Percentiles rank a stretch among this genome's conserved stretches.
Conservation (phyloP, 768 basidiomycete genomes). For the Rhodosporidiobolus odoratus region DNA sequence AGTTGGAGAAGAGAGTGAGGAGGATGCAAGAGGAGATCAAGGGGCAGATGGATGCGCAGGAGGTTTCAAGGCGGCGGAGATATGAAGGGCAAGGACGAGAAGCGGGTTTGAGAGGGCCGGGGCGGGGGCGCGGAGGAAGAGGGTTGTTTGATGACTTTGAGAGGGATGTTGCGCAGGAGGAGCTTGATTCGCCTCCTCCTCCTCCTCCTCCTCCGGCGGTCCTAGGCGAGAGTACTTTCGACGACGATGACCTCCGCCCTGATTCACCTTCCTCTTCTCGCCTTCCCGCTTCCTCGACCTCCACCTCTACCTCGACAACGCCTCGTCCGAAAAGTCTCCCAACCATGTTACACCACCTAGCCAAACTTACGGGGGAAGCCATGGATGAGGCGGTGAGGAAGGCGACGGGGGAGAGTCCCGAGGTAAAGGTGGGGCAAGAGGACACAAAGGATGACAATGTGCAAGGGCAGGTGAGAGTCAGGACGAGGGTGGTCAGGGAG, state of each 20-base stretch:
- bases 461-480: not conserved
- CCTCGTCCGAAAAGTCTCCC: not conserved
- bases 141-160: too few relatives aligned
- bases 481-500: not conserved
- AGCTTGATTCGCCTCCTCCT: not conserved
- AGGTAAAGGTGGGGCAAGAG: not conserved
- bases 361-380: not conserved
- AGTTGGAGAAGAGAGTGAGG: not conserved
- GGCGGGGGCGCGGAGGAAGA: not conserved
- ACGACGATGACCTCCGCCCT: not conserved
- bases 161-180: not conserved
- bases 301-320: not conserved
- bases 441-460: not conserved
- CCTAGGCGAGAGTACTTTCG: too few relatives aligned
- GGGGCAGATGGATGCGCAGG: not conserved
- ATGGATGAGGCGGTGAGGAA: not conserved
- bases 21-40: constrained; percentile 19
- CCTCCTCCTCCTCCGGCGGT: not conserved
- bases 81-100: too few relatives aligned
- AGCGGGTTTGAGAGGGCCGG: not conserved
- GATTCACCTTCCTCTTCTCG: not conserved
- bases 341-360: constrained; percentile 22
- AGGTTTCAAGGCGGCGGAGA: not conserved
- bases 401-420: not conserved
- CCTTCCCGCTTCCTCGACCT: not conserved